Evolutionary conservation across 306 rosid species (phyloP), one percentile per base, ranked within the genome.

Genomic region (Dryas octopetala): DNA sequence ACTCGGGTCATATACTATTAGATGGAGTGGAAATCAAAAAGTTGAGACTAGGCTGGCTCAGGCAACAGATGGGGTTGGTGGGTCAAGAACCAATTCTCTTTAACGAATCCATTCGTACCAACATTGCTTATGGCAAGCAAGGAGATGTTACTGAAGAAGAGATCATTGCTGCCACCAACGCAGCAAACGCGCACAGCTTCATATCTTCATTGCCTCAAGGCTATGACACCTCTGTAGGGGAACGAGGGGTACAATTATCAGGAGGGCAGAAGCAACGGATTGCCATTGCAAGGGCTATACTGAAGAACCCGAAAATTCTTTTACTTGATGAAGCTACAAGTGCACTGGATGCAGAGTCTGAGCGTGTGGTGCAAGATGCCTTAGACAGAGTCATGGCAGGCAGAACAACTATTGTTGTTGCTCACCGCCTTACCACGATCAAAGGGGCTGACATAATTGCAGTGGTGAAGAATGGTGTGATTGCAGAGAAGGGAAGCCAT

Each of bases 231-330:
- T 46, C 79, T 0, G 97, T 95, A 5, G 99, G 97, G 2, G 97
- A 95, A 75, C 86, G 97, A 79, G 97, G 99, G 43, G 83, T 88
- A 2, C 99, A 92, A 50, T 15, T 95, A 2, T 95, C 99, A 0
- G 98, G 97, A 40, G 98, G 98, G 5, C 98, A 95, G 59, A 95
- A 95, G 76, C 98, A 91, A 43, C 83, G 98, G 43, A 92, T 95
- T 9, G 92, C 93, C 82, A 91, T 95, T 47, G 96, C 97, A 4
- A 87, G 97, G 76, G 97, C 96, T 55, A 88, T 91, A 28, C 77
- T 95, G 23, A 95, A 92, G 62, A 62, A 92, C 55, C 98, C 98
- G 0, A 92, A 80, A 76, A 86, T 95, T 19, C 90, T 95, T 16
- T 66, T 91, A 80, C 93, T 95, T 5, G 98, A 95, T 69, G 97